Base-by-base conservation (phyloP, 169 alveolate species). In the Besnoitia besnoiti region DNA sequence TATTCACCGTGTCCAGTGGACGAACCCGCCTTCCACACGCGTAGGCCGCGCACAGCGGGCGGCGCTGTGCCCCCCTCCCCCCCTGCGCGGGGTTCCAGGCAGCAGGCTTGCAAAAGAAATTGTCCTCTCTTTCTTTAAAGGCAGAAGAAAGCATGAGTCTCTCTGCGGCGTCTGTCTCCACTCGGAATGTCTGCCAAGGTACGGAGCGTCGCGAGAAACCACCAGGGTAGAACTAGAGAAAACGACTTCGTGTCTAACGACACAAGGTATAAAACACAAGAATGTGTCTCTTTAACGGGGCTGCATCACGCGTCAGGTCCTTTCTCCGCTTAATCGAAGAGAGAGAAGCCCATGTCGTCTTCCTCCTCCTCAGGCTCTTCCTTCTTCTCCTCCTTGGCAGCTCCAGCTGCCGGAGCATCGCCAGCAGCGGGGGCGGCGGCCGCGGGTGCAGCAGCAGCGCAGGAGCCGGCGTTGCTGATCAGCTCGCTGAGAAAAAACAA, bases 291-390 rank as follows among this genome's bases (percentile, higher is more conserved):
- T 55, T 8, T 55, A 10, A 55, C 12, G 33, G 24, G 67, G 24
- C 24, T 55, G 12, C n/a, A n/a, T 55, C 67, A 55, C 67, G 67
- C 12, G 67, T 5, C 12, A 10, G 24, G 55, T 49, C 14, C 55
- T 5, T 49, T 49, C 55, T 49, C 55, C 49, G n/a, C 30, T 77
- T 82, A 90, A 49, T 90, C 94, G 61, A 90, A 90, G 37, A 90
- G 94, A 44, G 94, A 90, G 90, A 90, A 90, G 10, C 94, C 94
- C 94, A 90, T 90, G 50, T 90, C 94, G 40, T 88, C 94, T 42
- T 90, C 94, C 40, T 90, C 94, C 85, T 90, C 94, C 85, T 90
- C 94, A 0, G 90, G 91, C 85, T 90, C 94, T 30, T 90, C 90
- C 87, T 90, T 75, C 85, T 90, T 82, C 90, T 90, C 85, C 77